Conservation (phyloP, 805 yeast species). For the Kuraishia piskuri region DNA sequence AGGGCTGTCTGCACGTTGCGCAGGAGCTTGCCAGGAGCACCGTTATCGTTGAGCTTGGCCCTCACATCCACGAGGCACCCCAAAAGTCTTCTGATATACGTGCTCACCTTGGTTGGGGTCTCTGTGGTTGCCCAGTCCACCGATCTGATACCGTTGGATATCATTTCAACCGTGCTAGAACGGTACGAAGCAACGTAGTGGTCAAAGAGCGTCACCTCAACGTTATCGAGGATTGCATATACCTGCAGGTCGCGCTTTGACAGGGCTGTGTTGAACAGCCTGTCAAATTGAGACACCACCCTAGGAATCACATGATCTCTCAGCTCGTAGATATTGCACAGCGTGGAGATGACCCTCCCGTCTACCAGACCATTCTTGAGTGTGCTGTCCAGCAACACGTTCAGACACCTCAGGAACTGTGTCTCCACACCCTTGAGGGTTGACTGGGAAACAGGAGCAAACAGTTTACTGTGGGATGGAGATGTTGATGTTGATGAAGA, state of each 20-base stretch:
- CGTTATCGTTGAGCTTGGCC: neutral
- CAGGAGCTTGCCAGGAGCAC: neutral
- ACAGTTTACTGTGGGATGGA: neutral
- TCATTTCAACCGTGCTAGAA: slow-evolving; percentile 27
- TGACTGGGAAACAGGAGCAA: slow-evolving; percentile 22
- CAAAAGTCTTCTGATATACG: slow-evolving; percentile 40
- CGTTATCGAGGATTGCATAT: slow-evolving; percentile 32
- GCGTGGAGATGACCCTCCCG: slow-evolving; percentile 29
- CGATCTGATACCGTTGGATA: slow-evolving; percentile 29
- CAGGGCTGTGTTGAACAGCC: slow-evolving; percentile 36
- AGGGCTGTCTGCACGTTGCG: neutral
- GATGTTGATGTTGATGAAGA: neutral
- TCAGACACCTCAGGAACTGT: slow-evolving; percentile 26
- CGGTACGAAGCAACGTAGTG: slow-evolving; percentile 44
- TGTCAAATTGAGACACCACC: slow-evolving; percentile 40
- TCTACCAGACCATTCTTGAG: slow-evolving; percentile 32
- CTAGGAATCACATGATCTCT: slow-evolving; percentile 37
- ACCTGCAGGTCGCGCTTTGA: slow-evolving; percentile 34
- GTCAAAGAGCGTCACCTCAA: slow-evolving; percentile 46
- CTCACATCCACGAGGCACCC: slow-evolving; percentile 36
- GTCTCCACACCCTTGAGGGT: slow-evolving; percentile 20
- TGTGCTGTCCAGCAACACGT: slow-evolving; percentile 31
- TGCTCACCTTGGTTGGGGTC: slow-evolving; percentile 30
- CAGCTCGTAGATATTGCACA: slow-evolving; percentile 46
- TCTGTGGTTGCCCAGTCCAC: slow-evolving; percentile 32